Percentiles rank a stretch among this genome's conserved stretches.
Evolutionary conservation across 208 protist genomes (phyloP).

Genomic region (Trypanosoma brucei): DNA sequence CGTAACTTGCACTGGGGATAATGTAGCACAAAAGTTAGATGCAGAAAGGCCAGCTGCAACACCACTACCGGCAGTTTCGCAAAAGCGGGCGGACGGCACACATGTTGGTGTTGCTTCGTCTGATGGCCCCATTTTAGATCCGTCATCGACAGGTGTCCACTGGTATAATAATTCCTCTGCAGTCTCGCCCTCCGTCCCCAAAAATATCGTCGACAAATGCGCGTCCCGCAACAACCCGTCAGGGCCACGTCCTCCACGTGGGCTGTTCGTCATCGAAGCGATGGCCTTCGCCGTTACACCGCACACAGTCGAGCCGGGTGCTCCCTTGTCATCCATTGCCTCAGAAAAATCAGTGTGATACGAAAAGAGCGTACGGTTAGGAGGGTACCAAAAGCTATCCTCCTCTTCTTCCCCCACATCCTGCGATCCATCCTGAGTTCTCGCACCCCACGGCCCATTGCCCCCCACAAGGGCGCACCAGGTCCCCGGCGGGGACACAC

Average conservation of each 20-base stretch:
- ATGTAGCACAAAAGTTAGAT: no score
- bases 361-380: slow-evolving; percentile 30
- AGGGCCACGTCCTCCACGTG: background rate
- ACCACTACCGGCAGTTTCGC: no score
- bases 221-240: background rate
- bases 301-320: slow-evolving; percentile 2
- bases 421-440: background rate
- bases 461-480: slow-evolving; percentile 1
- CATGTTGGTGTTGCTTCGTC: no score
- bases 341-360: slow-evolving; percentile 12
- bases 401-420: slow-evolving; percentile 1
- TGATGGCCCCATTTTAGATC: no score
- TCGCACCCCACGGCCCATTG: background rate
- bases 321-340: slow-evolving; percentile 10
- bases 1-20: no score
- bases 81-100: no score
- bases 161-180: no score
- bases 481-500: slow-evolving; percentile 3
- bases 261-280: background rate
- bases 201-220: slow-evolving; percentile 4
- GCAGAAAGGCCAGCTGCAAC: no score
- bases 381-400: background rate
- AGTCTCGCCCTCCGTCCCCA: background rate
- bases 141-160: no score
- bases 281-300: slow-evolving; percentile 3